Conservation (phyloP, 2,329 filamentous ascomycete genomes). For the Fusarium staphyleae region DNA sequence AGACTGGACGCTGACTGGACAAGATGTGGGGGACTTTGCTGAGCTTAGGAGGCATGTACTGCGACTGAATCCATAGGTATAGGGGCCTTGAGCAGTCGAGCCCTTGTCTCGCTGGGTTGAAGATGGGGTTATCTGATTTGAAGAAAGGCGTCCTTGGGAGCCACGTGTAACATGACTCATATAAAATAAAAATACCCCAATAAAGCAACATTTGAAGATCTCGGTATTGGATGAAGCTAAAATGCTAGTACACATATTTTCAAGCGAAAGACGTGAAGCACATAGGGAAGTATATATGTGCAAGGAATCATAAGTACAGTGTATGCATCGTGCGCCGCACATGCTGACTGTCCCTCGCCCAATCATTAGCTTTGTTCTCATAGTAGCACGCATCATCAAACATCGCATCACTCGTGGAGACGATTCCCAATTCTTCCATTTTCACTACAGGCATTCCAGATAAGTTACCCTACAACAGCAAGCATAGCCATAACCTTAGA, state of each 20-base stretch:
- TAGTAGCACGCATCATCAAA: not conserved
- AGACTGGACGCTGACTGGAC: conserved; percentile 2
- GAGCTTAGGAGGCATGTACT: conserved; percentile 4
- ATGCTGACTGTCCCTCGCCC: not conserved
- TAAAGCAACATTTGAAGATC: not conserved
- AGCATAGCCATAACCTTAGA: too few species aligned
- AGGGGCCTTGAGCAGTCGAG: not conserved
- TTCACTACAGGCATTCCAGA: not conserved
- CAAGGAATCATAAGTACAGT: not conserved
- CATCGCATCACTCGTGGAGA: not conserved
- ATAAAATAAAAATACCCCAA: not conserved
- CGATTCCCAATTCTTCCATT: not conserved
- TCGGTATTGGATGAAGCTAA: too few species aligned
- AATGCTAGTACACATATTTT: too few species aligned
- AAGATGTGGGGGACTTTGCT: conserved; percentile 12
- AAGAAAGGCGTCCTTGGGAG: too few species aligned
- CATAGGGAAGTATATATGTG: too few species aligned
- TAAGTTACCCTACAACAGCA: too few species aligned
- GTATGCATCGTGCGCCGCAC: not conserved
- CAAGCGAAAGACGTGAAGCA: too few species aligned
- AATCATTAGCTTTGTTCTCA: not conserved
- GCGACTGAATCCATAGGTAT: not conserved
- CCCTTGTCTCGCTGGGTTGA: not conserved
- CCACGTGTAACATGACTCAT: not conserved
- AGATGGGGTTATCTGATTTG: not conserved